Evolutionary conservation across 2,329 filamentous ascomycete species (phyloP).

Genomic region (Stagonosporopsis cucurbitacearum): DNA sequence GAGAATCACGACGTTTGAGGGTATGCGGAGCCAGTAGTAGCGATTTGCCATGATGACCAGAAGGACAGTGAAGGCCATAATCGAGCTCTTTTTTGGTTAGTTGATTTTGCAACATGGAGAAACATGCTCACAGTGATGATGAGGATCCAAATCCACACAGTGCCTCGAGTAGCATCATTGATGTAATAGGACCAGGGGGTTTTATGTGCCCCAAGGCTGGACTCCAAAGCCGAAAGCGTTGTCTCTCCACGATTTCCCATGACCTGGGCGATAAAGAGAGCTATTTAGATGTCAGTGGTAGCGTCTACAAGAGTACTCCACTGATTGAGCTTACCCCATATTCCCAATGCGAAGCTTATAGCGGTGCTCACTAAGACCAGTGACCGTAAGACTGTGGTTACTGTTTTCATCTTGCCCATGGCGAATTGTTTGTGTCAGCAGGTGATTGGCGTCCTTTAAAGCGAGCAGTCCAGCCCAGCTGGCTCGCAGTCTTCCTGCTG

Average conservation of each 20-base stretch:
- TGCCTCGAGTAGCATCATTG: background rate
- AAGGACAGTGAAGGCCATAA: conserved; percentile 17
- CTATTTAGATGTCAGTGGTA: background rate
- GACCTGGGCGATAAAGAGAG: conserved; percentile 4
- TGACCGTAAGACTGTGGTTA: conserved; percentile 22
- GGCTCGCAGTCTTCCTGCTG: background rate
- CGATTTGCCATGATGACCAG: conserved; percentile 25
- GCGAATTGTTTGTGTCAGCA: background rate
- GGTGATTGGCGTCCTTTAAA: background rate
- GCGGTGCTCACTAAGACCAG: conserved; percentile 25
- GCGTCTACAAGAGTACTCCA: background rate
- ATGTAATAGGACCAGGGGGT: conserved; percentile 4
- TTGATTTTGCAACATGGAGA: background rate
- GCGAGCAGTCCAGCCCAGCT: conserved; percentile 1
- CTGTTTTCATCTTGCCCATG: conserved; percentile 4
- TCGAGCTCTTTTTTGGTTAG: conserved; percentile 2
- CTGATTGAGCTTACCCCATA: conserved; percentile 26
- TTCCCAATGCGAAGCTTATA: conserved; percentile 24
- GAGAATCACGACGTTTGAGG: conserved; percentile 19
- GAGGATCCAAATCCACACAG: background rate
- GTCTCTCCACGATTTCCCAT: conserved; percentile 7
- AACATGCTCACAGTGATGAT: background rate
- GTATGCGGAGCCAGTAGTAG: conserved; percentile 21
- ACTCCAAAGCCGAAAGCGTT: background rate
- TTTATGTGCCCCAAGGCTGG: background rate